Percentiles rank a stretch among this genome's conserved stretches.
phyloP scores from a whole-genome alignment of 768 basidiomycete species.

The Mycena epipterygia region DNA sequence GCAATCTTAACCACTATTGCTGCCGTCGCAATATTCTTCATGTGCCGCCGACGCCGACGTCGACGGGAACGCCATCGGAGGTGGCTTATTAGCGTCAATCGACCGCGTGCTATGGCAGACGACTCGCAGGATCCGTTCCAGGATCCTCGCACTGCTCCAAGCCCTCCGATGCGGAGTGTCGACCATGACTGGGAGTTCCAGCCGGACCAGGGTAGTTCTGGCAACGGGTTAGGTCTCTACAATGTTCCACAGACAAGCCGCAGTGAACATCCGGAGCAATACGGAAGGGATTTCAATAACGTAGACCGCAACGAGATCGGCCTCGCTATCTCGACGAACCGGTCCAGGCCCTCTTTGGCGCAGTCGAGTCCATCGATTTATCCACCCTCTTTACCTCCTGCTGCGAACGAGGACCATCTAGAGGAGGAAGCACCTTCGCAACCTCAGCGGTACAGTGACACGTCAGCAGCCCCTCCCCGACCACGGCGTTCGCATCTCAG shows the following conservation, averaged over 20 bases:
- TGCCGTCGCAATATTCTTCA: conserved; percentile 60
- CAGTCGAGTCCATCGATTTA: conserved; percentile 67
- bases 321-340: conserved; percentile 40
- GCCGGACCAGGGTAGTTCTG: conserved; percentile 23
- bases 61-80: conserved; percentile 51
- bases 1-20: conserved; percentile 48
- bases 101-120: conserved; percentile 44
- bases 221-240: conserved; percentile 35
- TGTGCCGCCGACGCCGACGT: conserved; percentile 58
- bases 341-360: conserved; percentile 47
- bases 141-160: conserved; percentile 40
- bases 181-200: conserved; percentile 19
- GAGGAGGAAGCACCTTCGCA: conserved; percentile 30
- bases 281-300: neutral
- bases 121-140: conserved; percentile 51
- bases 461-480: conserved; percentile 42
- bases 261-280: neutral
- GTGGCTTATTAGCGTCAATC: conserved; percentile 54
- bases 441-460: conserved; percentile 25
- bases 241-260: neutral
- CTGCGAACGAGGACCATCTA: conserved; percentile 46
- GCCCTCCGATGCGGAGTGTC: conserved; percentile 21
- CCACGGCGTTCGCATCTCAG: conserved; percentile 44
- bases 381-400: conserved; percentile 58
- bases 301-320: conserved; percentile 34